phyloP scores from a whole-genome alignment of 495 filamentous ascomycete genomes.

The Hypomontagnella submonticulosa region DNA sequence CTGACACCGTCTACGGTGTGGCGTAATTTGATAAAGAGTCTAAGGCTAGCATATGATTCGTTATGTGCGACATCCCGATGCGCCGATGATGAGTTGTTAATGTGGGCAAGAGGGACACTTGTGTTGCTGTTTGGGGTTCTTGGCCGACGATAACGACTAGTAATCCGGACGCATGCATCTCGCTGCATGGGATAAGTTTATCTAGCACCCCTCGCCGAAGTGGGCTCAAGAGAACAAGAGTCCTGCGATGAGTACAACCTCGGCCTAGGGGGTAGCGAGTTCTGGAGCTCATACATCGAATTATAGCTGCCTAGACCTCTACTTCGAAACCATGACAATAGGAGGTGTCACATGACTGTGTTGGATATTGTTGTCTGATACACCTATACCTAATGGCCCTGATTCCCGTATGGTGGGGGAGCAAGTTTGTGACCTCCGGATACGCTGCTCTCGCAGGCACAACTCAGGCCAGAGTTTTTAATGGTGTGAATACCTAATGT shows the following conservation, averaged over 20 bases:
- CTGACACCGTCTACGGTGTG: constrained; percentile 44
- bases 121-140: constrained; percentile 25
- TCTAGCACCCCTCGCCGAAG: neutral
- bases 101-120: constrained; percentile 23
- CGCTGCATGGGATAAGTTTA: neutral
- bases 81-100: constrained; percentile 18
- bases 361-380: too few relatives aligned
- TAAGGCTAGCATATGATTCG: constrained; percentile 19
- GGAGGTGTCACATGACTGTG: too few relatives aligned
- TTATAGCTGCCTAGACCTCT: too few relatives aligned
- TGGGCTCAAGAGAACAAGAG: too few relatives aligned
- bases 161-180: constrained; percentile 2
- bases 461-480: too few relatives aligned
- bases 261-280: too few relatives aligned
- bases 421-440: too few relatives aligned
- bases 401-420: too few relatives aligned
- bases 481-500: constrained; percentile 1
- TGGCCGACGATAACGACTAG: constrained; percentile 11
- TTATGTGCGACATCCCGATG: constrained; percentile 24
- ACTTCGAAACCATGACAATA: too few relatives aligned
- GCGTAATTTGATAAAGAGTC: constrained; percentile 35
- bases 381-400: too few relatives aligned
- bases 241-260: too few relatives aligned
- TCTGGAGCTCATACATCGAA: too few relatives aligned
- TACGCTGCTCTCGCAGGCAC: neutral